Base-by-base conservation (phyloP, 208 protist genomes). In the Leishmania martiniquensis region DNA sequence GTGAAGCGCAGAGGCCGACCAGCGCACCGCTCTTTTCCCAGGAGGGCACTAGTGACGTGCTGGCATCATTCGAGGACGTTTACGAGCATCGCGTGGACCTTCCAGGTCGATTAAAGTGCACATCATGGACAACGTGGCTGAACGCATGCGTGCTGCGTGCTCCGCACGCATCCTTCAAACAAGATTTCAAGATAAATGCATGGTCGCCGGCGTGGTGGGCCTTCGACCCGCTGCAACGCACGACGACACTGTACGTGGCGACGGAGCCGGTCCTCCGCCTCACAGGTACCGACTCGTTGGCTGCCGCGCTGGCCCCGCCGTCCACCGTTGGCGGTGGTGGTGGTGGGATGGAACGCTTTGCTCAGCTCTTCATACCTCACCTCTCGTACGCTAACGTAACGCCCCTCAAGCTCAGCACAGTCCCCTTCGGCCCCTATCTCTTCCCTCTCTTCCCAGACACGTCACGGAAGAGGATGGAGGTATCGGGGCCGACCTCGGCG, bases 121-220 rank as follows among this genome's bases (percentile, higher is more conserved):
- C 15, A 25, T 45, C 78, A 54, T 92, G 85, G 85, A 25, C 68
- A 71, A 45, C 62, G 47, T 81, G 77, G 77, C 22, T 76, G 15
- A 86, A 85, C 78, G 78, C 75, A 51, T 81, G 68, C 62, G 59
- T 76, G 51, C 74, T 81, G 77, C 77, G 77, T 29, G 22, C 25
- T 0, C 77, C 44, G 29, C 54, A 76, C 39, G 65, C 34, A 49
- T 51, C 71, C 7, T 15, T 76, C 47, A 73, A 63, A 7, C 62
- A 71, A 4, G 77, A 75, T 47, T 37, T 20, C 34, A 78, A 66
- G 62, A 71, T 59, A 52, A 76, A 66, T 9, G 84, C 86, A 2
- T 77, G 86, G 68, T 83, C 83, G 39, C 87, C 86, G 42, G 66
- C 83, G 68, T 92, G 86, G 77, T 94, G 90, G 90, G 85, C 75